Conservation (phyloP, 306 rosid genomes). For the Castanea crenata region DNA sequence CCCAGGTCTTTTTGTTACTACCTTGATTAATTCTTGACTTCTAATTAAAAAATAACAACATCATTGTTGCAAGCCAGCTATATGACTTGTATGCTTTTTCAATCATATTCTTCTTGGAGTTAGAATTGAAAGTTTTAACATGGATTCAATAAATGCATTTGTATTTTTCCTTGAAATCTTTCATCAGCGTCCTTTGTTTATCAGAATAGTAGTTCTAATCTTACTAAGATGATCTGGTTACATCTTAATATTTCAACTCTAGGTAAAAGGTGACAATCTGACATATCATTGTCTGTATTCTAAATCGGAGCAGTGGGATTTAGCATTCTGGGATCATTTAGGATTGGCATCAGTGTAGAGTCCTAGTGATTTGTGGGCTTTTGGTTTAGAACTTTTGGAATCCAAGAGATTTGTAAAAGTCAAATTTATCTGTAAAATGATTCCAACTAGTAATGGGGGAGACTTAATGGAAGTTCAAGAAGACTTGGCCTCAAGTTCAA, state of each 20-base stretch:
- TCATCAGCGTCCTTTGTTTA: not conserved
- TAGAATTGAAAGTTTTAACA: not conserved
- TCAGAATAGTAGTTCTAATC: not conserved
- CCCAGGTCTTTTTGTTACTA: not conserved
- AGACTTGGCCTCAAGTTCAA: slow-evolving; percentile 5
- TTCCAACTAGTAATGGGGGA: slow-evolving; percentile 19
- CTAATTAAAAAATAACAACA: not conserved
- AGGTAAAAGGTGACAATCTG: not conserved
- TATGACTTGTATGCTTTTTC: not conserved
- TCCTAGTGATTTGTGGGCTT: slow-evolving; percentile 3
- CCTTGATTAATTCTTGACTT: not conserved
- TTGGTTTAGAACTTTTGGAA: not conserved
- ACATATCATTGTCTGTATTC: not conserved
- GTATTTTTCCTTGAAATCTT: not conserved
- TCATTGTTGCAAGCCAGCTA: not conserved
- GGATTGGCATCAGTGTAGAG: slow-evolving; percentile 2
- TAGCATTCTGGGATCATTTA: not conserved
- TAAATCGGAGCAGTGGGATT: not conserved
- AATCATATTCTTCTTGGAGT: not conserved
- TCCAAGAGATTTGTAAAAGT: not conserved
- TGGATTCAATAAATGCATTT: not conserved
- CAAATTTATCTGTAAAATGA: slow-evolving; percentile 22
- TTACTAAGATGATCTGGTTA: not conserved
- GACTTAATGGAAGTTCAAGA: slow-evolving; percentile 15
- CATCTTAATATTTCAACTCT: not conserved